Conservation (phyloP, 768 basidiomycete genomes). For the Suillus discolor region DNA sequence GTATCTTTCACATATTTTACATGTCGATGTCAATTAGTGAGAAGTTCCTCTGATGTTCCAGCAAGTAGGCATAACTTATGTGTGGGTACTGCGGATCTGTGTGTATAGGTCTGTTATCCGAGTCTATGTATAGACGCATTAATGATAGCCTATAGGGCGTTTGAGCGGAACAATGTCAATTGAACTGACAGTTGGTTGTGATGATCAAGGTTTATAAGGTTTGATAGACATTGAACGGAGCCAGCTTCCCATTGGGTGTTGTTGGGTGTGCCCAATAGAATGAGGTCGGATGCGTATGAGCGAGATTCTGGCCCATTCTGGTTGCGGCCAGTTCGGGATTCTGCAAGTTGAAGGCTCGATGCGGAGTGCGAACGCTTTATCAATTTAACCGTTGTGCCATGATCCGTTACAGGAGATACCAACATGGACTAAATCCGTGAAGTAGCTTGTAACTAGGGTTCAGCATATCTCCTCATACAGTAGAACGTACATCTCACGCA, state of each 20-base stretch:
- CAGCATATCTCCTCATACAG: neutral
- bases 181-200: neutral
- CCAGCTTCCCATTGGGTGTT: neutral
- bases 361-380: neutral
- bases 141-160: too few relatives aligned
- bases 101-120: too few relatives aligned
- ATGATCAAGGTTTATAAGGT: neutral
- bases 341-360: neutral
- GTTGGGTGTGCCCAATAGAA: too few relatives aligned
- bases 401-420: neutral
- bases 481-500: too few relatives aligned
- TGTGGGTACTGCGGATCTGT: too few relatives aligned
- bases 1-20: too few relatives aligned
- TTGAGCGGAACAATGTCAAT: neutral
- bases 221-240: neutral
- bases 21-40: too few relatives aligned
- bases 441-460: neutral
- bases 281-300: neutral
- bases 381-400: neutral
- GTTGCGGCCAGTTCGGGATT: neutral
- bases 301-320: neutral
- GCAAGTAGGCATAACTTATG: too few relatives aligned
- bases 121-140: too few relatives aligned
- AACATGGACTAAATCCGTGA: neutral
- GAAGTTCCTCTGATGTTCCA: too few relatives aligned